Percentiles rank a stretch among this genome's conserved stretches.
These are phyloP conservation scores for Rhododendron ovatum DNA, from an alignment of 148 eudicot genomes.

Conservation along the genomic window DNA sequence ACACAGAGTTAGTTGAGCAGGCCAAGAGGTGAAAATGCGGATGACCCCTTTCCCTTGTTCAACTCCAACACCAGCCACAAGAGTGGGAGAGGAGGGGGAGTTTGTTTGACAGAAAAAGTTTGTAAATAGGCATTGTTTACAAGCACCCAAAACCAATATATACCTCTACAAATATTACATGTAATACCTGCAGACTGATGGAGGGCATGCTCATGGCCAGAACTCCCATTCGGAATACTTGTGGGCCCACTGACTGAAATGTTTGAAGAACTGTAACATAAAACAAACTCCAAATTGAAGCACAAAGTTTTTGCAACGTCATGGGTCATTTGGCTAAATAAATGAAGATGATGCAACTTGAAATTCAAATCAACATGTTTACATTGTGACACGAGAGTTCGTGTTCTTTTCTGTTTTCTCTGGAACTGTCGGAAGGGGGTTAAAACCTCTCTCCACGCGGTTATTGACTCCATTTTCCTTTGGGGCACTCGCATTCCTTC, in stretches of 20 bases:
- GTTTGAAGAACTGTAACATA: constrained; percentile 19
- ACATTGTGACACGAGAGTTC: constrained; percentile 1
- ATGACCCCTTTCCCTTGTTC: not conserved
- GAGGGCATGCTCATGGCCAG: constrained; percentile 17
- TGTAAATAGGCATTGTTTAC: not conserved
- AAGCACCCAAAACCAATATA: not conserved
- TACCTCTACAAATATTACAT: constrained; percentile 8
- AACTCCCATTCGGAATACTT: constrained; percentile 23
- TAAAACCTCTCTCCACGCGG: constrained; percentile 26
- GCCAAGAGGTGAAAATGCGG: constrained; percentile 7
- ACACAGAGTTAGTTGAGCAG: not conserved
- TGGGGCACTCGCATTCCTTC: constrained; percentile 32
- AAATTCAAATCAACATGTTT: not conserved
- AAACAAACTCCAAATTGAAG: not conserved
- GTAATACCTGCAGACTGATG: constrained; percentile 22
- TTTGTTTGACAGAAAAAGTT: not conserved
- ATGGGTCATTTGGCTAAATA: not conserved
- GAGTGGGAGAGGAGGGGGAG: not conserved
- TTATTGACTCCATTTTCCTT: constrained; percentile 50
- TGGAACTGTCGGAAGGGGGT: constrained; percentile 20
- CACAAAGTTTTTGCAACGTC: not conserved
- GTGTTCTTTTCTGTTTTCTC: constrained; percentile 21
- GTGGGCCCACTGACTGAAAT: constrained; percentile 23
- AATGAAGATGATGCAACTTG: not conserved
- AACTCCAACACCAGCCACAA: constrained; percentile 11